Percentiles rank a stretch among this genome's conserved stretches.
Evolutionary conservation across 176 grass and related monocot genomes (phyloP).

Genomic region (Carex pumila): DNA sequence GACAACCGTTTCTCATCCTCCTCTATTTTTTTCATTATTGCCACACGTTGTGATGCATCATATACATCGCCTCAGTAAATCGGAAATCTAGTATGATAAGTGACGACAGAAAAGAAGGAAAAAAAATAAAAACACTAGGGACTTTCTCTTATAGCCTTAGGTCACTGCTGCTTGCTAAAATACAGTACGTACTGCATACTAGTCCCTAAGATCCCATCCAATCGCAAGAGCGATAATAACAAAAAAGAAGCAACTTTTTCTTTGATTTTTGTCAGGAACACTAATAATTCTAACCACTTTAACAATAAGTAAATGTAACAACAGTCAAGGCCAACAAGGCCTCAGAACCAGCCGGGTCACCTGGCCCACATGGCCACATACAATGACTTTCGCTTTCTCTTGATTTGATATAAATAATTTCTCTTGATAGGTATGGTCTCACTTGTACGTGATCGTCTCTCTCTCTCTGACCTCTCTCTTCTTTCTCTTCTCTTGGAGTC

Average conservation of each 20-base stretch:
- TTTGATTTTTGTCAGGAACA: not conserved
- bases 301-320: not conserved
- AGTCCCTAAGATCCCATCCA: not conserved
- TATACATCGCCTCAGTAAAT: not conserved
- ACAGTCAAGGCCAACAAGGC: not conserved
- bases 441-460: not conserved
- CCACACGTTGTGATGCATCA: not conserved
- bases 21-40: not conserved
- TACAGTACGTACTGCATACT: not conserved
- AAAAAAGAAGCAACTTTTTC: not conserved
- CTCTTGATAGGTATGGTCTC: not conserved
- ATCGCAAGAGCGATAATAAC: not conserved
- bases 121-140: not conserved
- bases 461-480: not conserved
- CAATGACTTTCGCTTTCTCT: not conserved
- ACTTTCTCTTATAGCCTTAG: not conserved
- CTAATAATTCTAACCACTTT: not conserved
- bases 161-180: not conserved
- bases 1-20: not conserved
- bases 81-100: not conserved
- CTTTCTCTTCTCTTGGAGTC: not conserved
- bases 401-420: constrained; percentile 14
- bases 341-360: not conserved
- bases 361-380: constrained; percentile 3
- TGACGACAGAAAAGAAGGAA: not conserved